Conservation (phyloP, 1,284 basidiomycete species). For the Paramarasmius palmivorus region DNA sequence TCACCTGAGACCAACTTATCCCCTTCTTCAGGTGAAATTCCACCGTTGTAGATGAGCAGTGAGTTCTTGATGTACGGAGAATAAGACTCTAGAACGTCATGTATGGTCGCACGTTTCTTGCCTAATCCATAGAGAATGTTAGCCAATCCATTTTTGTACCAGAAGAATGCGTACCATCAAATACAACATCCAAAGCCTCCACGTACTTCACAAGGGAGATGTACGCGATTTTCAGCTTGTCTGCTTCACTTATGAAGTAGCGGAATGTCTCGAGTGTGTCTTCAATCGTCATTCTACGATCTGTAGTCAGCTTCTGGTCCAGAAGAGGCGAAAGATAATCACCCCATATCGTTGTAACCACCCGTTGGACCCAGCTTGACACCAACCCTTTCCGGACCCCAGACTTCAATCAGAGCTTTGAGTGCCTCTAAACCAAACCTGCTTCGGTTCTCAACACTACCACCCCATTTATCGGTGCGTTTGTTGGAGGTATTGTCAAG, state of each 20-base stretch:
- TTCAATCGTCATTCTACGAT: constrained; percentile 47
- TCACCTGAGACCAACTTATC: constrained; percentile 21
- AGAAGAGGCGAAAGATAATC: constrained; percentile 11
- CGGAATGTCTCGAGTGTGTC: constrained; percentile 25
- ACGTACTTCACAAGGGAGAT: constrained; percentile 9
- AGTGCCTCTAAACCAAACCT: constrained; percentile 55
- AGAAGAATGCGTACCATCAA: constrained; percentile 23
- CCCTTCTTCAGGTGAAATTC: constrained; percentile 35
- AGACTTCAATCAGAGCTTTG: constrained; percentile 47
- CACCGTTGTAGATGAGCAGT: constrained; percentile 30
- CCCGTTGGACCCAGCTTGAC: constrained; percentile 52
- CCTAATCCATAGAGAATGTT: constrained; percentile 6
- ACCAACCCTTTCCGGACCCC: constrained; percentile 49
- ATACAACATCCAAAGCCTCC: constrained; percentile 30
- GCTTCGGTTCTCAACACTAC: constrained; percentile 53
- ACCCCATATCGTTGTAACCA: constrained; percentile 50
- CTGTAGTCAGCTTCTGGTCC: too few relatives aligned
- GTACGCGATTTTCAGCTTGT: constrained; percentile 23
- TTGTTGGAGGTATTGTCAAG: too few relatives aligned
- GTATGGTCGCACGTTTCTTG: constrained; percentile 12
- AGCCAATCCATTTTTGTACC: background rate
- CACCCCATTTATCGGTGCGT: constrained; percentile 64
- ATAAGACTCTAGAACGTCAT: constrained; percentile 33
- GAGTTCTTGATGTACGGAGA: constrained; percentile 31
- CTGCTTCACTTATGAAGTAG: constrained; percentile 22